A percentile compares a stretch with the other conserved stretches of the same genome.
These are phyloP conservation scores for Diutina siamensis DNA, from an alignment of 1,139 yeast species.

Conservation along the genomic window DNA sequence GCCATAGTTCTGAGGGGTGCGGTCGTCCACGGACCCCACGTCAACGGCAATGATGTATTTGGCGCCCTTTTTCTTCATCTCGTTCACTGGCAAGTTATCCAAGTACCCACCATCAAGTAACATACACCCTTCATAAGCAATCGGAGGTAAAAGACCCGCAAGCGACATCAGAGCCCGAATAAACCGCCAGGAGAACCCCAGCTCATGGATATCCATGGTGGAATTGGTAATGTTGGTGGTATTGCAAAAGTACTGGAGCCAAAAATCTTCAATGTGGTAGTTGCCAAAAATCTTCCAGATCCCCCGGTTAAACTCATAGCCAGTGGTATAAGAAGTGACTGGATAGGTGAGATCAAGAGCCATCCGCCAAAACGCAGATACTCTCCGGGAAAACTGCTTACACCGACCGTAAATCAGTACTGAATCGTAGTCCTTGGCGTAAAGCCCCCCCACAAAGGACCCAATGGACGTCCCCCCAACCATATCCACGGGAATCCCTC, in stretches of 20 bases:
- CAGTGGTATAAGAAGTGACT: slow-evolving; percentile 87
- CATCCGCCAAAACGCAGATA: slow-evolving; percentile 81
- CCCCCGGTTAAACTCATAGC: slow-evolving; percentile 94
- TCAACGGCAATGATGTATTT: slow-evolving; percentile 88
- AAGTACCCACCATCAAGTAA: slow-evolving; percentile 91
- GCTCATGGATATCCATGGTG: slow-evolving; percentile 85
- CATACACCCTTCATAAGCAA: slow-evolving; percentile 86
- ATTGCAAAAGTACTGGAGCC: slow-evolving; percentile 82
- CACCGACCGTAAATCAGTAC: slow-evolving; percentile 88
- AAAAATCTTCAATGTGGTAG: slow-evolving; percentile 86
- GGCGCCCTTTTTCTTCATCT: slow-evolving; percentile 85
- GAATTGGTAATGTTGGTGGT: slow-evolving; percentile 96
- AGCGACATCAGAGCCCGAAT: slow-evolving; percentile 94
- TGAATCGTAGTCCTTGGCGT: slow-evolving; percentile 83
- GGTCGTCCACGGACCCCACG: slow-evolving; percentile 90
- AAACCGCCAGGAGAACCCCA: slow-evolving; percentile 93
- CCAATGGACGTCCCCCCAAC: slow-evolving; percentile 97
- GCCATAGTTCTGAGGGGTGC: slow-evolving; percentile 85
- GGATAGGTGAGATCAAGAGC: slow-evolving; percentile 83
- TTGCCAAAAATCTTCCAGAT: slow-evolving; percentile 94
- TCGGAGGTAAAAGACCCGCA: slow-evolving; percentile 88
- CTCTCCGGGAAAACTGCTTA: slow-evolving; percentile 73
- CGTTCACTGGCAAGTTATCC: slow-evolving; percentile 84
- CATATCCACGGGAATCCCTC: slow-evolving; percentile 86
- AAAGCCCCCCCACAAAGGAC: slow-evolving; percentile 87